A percentile compares a stretch with the other conserved stretches of the same genome.
These are phyloP conservation scores for Punica granatum DNA, from an alignment of 345 rosid species.

Conservation along the genomic window DNA sequence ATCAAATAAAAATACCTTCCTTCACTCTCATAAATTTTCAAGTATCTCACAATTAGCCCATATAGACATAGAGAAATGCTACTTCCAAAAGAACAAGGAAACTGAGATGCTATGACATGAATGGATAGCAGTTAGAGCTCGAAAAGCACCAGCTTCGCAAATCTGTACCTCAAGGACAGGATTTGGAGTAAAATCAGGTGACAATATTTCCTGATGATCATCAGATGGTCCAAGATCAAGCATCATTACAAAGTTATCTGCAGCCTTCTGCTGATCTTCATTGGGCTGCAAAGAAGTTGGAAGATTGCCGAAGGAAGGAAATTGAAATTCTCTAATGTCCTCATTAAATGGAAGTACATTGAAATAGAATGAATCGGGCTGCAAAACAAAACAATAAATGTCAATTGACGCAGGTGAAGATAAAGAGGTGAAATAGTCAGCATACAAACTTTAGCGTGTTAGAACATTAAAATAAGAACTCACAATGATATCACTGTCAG, in stretches of 20 bases:
- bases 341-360: conserved; percentile 83
- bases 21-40: too few species aligned
- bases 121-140: neutral
- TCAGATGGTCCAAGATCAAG: conserved; percentile 75
- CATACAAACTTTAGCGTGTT: neutral
- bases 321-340: conserved; percentile 88
- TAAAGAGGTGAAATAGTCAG: conserved; percentile 4
- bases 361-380: conserved; percentile 90
- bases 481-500: conserved; percentile 58
- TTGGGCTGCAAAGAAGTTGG: conserved; percentile 69
- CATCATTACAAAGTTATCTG: conserved; percentile 75
- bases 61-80: neutral
- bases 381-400: conserved; percentile 20
- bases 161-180: conserved; percentile 67
- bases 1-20: too few species aligned
- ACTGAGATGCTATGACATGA: neutral
- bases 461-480: conserved; percentile 17
- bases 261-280: conserved; percentile 72
- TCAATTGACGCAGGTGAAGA: conserved; percentile 11
- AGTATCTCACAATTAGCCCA: too few species aligned
- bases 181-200: conserved; percentile 81
- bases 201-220: conserved; percentile 49
- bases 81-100: neutral
- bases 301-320: conserved; percentile 67
- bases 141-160: neutral